Base-by-base conservation (phyloP, 108 stramenopile genomes). In the Nannochloropsis gaditana region DNA sequence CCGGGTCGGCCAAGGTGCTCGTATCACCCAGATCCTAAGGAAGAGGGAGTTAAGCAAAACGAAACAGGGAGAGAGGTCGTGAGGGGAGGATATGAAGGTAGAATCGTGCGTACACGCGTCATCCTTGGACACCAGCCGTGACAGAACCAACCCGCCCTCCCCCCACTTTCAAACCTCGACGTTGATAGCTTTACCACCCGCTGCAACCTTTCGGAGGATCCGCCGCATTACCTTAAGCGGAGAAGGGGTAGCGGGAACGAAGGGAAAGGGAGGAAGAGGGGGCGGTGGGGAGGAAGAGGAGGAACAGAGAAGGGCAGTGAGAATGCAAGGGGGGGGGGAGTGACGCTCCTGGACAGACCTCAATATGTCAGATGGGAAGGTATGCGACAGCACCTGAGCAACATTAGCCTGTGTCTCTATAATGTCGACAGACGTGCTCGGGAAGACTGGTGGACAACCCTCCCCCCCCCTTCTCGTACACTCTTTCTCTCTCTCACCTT, bases 191-290 rank as follows among this genome's bases (percentile, higher is more conserved):
- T 31, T 82, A 5, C 82, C 82, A 4, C 21, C 41, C 9, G 15
- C 82, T 17, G 82, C 82, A 43, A 84, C 42, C 45, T 84, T 84
- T 59, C 84, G 50, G 17, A 84, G 59, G n/a, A 84, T 84, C 2
- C 84, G 84, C 15, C 84, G 84, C 84, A 84, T 84, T 11, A 84
- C 45, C 59, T 73, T n/a, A 31, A 31, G 31, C 31, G 31, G 31
- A 31, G 31, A 31, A 31, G 31, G 31, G 31, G 0, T 31, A 31
- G 31, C 31, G 59, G 59, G 6, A 73, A 6, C 2, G n/a, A n/a
- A 73, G 59, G 59, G 5, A n/a, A n/a, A 73, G 8, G 59, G 59
- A 73, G 59, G 8, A 73, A 73, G 59, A 73, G 59, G 59, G 31
- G 31, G 31, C 31, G 31, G 31, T 31, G 31, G 31, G n/a, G 6